Evolutionary conservation across 257 asterid species (phyloP).

Genomic region (Gynochthodes officinalis): DNA sequence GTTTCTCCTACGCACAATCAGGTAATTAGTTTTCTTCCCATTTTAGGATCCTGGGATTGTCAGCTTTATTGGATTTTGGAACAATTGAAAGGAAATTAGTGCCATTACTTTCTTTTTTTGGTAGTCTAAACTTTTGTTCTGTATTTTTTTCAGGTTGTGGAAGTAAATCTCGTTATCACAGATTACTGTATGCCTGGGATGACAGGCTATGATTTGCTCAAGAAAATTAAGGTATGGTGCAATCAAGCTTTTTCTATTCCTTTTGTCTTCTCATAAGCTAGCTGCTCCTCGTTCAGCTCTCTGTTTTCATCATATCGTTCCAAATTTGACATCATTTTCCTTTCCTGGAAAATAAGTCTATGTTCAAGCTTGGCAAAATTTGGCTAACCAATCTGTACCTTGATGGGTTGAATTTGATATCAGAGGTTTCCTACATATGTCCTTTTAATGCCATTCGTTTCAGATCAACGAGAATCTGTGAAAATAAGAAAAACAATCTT

Average conservation of each 20-base stretch:
- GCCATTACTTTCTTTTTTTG: neutral
- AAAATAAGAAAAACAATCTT: conserved; percentile 25
- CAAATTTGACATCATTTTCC: conserved; percentile 21
- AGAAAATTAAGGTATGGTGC: conserved; percentile 43
- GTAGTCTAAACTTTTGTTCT: conserved; percentile 6
- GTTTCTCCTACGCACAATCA: conserved; percentile 38
- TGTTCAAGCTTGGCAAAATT: neutral
- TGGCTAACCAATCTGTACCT: conserved; percentile 7
- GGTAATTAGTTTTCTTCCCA: conserved; percentile 16
- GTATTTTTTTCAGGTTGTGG: conserved; percentile 21
- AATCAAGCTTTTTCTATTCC: neutral
- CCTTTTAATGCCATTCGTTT: conserved; percentile 41
- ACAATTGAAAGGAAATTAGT: neutral
- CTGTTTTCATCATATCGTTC: conserved; percentile 11
- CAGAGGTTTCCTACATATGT: conserved; percentile 21
- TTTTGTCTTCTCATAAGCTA: conserved; percentile 4
- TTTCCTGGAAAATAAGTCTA: conserved; percentile 16
- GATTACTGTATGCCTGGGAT: conserved; percentile 50
- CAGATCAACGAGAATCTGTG: conserved; percentile 44
- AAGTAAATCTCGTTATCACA: conserved; percentile 43
- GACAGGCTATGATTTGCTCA: conserved; percentile 54
- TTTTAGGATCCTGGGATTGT: conserved; percentile 14
- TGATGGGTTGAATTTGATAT: conserved; percentile 24
- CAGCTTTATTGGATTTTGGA: conserved; percentile 11
- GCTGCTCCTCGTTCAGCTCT: neutral